These are phyloP conservation scores for Irpex rosettiformis DNA, from an alignment of 1,284 basidiomycete genomes.

Conservation along the genomic window DNA sequence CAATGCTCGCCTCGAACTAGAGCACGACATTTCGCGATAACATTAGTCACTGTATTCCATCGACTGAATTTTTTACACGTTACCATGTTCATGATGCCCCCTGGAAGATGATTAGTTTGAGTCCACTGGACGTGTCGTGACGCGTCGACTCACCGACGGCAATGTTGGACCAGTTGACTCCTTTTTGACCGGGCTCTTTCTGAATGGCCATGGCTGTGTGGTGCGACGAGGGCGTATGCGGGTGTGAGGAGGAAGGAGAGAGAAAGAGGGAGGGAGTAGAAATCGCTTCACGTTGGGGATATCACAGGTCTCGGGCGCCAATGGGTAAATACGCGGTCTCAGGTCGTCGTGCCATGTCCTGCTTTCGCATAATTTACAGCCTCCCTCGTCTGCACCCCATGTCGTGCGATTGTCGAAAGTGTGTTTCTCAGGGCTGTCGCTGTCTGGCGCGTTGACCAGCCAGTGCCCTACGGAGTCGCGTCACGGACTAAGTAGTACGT, in stretches of 20 bases:
- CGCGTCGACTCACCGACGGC: conserved; percentile 73
- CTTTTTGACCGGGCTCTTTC: conserved; percentile 87
- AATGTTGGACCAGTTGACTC: conserved; percentile 98
- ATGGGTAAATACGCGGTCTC: conserved; percentile 9
- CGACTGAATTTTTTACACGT: background rate
- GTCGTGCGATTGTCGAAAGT: background rate
- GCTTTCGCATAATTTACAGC: background rate
- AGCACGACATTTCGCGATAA: conserved; percentile 10
- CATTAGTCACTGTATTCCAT: background rate
- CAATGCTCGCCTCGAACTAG: conserved; percentile 9
- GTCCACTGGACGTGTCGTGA: conserved; percentile 24
- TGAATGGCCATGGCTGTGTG: conserved; percentile 63
- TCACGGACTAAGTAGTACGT: no score
- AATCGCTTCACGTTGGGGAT: conserved; percentile 10
- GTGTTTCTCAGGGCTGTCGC: background rate
- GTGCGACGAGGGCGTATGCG: conserved; percentile 17
- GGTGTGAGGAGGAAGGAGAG: conserved; percentile 21
- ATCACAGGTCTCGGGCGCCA: conserved; percentile 9
- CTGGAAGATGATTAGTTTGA: conserved; percentile 38
- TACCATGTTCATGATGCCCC: conserved; percentile 97
- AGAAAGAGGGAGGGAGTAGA: conserved; percentile 13
- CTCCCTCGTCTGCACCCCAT: background rate
- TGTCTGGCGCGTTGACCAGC: background rate
- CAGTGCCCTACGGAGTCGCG: no score
- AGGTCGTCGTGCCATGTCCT: conserved; percentile 10